Percentiles rank a stretch among this genome's conserved stretches.
phyloP scores from a whole-genome alignment of 2,329 filamentous ascomycete genomes.

The Rosellinia necatrix region DNA sequence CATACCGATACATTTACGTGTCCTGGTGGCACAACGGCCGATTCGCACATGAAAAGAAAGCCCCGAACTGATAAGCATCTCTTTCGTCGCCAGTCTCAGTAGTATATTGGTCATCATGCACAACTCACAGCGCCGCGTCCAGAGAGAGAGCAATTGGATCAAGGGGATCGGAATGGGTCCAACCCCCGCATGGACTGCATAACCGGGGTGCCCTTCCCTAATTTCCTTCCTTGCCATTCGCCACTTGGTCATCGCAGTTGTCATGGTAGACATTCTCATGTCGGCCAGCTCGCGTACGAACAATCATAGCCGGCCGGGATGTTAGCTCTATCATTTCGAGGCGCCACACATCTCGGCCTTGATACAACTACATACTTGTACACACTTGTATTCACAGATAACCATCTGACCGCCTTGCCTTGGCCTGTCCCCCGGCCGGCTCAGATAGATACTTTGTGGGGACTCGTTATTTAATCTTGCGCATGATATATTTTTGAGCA shows the following conservation, averaged over 20 bases:
- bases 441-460: too few relatives aligned
- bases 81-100: too few relatives aligned
- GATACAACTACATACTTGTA: neutral
- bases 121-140: conserved; percentile 5
- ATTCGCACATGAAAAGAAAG: neutral
- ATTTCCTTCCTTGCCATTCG: conserved; percentile 14
- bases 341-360: neutral
- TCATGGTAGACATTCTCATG: neutral
- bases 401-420: conserved; percentile 1
- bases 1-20: neutral
- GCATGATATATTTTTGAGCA: too few relatives aligned
- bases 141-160: conserved; percentile 9
- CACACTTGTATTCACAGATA: neutral
- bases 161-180: conserved; percentile 9
- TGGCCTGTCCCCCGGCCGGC: neutral
- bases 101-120: conserved; percentile 11
- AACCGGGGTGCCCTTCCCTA: conserved; percentile 11
- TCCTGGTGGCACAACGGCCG: neutral
- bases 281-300: neutral
- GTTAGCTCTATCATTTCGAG: neutral
- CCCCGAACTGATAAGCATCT: too few relatives aligned
- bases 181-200: conserved; percentile 15
- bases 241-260: conserved; percentile 12
- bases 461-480: too few relatives aligned
- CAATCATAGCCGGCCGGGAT: neutral